Base-by-base conservation (phyloP, 768 basidiomycete genomes). In the Multifurca ochricompacta region DNA sequence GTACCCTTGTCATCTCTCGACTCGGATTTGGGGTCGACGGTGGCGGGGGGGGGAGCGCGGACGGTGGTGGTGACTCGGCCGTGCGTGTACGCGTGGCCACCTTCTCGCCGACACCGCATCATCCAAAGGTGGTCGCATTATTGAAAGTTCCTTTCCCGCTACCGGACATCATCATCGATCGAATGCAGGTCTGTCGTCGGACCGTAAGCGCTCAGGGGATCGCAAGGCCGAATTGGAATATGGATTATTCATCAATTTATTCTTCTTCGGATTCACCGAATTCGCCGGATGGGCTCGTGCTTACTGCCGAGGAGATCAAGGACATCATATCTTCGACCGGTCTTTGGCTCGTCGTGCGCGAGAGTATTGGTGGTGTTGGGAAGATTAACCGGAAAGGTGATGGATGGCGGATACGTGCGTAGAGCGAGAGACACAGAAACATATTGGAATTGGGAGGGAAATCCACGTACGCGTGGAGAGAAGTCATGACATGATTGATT, bases 301-400 rank as follows among this genome's bases (percentile, higher is more conserved):
- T 97, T 47, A 88, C 82, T 1, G 91, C 90, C 42, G 93, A 95
- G 70, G 91, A 94, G 68, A 84, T 96, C 69, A 94, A 96, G 71
- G 94, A 97, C 70, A 76, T 90, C 16, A 82, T 95, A 53, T 89
- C 85, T 62, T 84, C 82, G 36, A 95, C 90, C 1, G 88, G 82
- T 4, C 71, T 96, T 67, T 97, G 93, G 92, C 69, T 97, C 48
- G 85, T 92, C 18, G 91, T 94, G 2, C 75, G 94, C 45, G 92
- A 97, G 68, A 83, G 83, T n/a, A 90, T 95, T 67, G 91, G 91
- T 1, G 93, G 93, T 2, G 78, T 94, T 36, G 91, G 89, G 6
- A 83, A 79, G 69, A 83, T 85, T 35, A 79, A 72, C 58, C 72
- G 88, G 68, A 88, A 87, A 66, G 86, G 86, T 18, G 83, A 87